Conservation (phyloP, 495 filamentous ascomycete species). For the Echria macrotheca region DNA sequence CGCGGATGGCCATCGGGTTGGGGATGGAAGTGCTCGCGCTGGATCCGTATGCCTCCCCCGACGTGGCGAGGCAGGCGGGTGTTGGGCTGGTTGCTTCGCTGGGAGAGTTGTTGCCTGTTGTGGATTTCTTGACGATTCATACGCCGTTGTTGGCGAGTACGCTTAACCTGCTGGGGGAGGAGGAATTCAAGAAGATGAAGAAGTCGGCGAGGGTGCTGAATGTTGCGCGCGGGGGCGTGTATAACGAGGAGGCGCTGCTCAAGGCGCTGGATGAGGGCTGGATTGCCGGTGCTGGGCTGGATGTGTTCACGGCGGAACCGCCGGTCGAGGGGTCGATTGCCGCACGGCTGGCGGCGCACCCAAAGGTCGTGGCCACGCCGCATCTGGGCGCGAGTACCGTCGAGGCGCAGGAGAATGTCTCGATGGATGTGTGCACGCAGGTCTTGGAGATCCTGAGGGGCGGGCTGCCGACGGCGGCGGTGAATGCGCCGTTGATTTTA, state of each 20-base stretch:
- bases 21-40: constrained; percentile 62
- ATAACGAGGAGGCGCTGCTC: constrained; percentile 65
- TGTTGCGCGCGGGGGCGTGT: constrained; percentile 68
- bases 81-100: constrained; percentile 52
- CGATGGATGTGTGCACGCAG: constrained; percentile 67
- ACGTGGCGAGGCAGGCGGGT: constrained; percentile 52
- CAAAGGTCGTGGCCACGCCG: constrained; percentile 61
- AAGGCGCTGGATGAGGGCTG: constrained; percentile 59
- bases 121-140: constrained; percentile 70
- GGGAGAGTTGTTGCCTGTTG: constrained; percentile 50
- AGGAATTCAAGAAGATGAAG: constrained; percentile 65
- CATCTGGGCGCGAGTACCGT: constrained; percentile 68
- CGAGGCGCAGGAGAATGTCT: constrained; percentile 75
- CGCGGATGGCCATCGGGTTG: constrained; percentile 60
- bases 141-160: constrained; percentile 69
- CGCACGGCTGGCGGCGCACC: constrained; percentile 52
- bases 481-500: constrained; percentile 68
- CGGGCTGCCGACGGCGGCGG: constrained; percentile 60
- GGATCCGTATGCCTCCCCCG: constrained; percentile 62
- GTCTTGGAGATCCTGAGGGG: constrained; percentile 62
- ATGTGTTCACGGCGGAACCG: constrained; percentile 71
- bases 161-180: constrained; percentile 55
- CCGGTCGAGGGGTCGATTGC: constrained; percentile 42
- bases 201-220: constrained; percentile 59
- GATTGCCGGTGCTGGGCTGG: constrained; percentile 66